Base-by-base conservation (phyloP, 2,329 filamentous ascomycete genomes). In the Bisporella sp. region DNA sequence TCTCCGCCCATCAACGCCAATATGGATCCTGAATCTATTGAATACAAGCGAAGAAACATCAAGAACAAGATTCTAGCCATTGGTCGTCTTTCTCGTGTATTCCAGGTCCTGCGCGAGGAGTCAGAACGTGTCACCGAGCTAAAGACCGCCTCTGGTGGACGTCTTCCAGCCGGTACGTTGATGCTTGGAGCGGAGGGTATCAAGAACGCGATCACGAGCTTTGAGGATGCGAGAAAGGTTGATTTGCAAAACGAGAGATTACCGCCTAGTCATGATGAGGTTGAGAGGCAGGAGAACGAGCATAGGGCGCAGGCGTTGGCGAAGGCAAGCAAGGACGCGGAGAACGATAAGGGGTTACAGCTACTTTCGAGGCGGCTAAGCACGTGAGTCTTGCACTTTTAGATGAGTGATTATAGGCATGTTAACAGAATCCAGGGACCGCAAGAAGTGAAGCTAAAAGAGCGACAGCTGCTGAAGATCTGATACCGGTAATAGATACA, bases 1-100 rank as follows among this genome's bases (percentile, higher is more conserved):
- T 95, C 92, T 8, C 89, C 92, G 35, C 82, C 90, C 1, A 69
- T 84, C 43, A 71, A 73, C 4, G 67, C 70, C 7, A 66, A 70
- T 49, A 45, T 62, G 63, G 92, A 97, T 62, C 84, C 87, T 9
- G 90, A 96, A 46, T 91, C 86, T 47, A 89, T 85, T 62, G 93
- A 99, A 67, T 92, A 86, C 76, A 97, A 96, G 78, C 82, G 93
- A 64, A 85, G 91, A 43, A 91, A 91, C 4, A 96, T 99, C 79
- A 97, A 97, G 79, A 99, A 99, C 83, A 99, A 99, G 77, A 97
- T 99, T 65, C 75, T 99, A 62, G 93, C 93, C 54, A 99, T 99
- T 64, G 93, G 93, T 31, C 89, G 93, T 60, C 78, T 99, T 57
- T 97, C 93, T 37, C 88, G 93, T 62, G 93, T 99, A 54, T 99